Evolutionary conservation across 2,329 filamentous ascomycete species (phyloP).

Genomic region (Amesomyces nigricolor): DNA sequence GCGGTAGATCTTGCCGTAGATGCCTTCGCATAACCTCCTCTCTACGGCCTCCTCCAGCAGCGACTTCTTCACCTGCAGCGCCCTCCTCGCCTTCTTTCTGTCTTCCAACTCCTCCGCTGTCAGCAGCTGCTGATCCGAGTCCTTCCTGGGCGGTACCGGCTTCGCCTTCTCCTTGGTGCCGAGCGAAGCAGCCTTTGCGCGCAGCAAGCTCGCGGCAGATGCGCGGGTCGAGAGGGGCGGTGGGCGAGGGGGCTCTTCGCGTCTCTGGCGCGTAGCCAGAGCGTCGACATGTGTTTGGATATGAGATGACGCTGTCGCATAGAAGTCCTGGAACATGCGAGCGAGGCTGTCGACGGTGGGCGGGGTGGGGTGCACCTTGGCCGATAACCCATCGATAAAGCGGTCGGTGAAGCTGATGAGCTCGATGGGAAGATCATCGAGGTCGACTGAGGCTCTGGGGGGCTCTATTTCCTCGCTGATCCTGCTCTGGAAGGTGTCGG

Average conservation of each 20-base stretch:
- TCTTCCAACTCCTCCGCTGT: constrained; percentile 79
- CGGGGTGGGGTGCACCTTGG: constrained; percentile 79
- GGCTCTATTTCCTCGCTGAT: constrained; percentile 44
- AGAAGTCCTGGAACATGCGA: constrained; percentile 92
- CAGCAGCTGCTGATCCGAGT: constrained; percentile 73
- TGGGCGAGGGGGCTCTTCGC: constrained; percentile 48
- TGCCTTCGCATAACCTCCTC: constrained; percentile 73
- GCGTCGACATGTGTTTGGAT: constrained; percentile 83
- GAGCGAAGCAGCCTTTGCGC: constrained; percentile 51
- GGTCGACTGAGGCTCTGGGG: constrained; percentile 57
- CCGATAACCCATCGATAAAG: constrained; percentile 84
- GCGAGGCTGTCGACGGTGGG: constrained; percentile 78
- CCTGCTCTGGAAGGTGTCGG: constrained; percentile 43
- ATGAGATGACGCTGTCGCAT: constrained; percentile 70
- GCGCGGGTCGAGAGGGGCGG: constrained; percentile 47
- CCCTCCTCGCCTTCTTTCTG: constrained; percentile 69
- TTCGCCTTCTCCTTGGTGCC: constrained; percentile 48
- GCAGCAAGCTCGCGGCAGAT: constrained; percentile 51
- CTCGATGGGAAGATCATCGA: constrained; percentile 91
- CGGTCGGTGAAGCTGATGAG: constrained; percentile 84
- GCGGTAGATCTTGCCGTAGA: constrained; percentile 84
- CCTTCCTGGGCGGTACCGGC: constrained; percentile 35
- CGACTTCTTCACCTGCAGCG: constrained; percentile 69
- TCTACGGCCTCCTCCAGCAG: constrained; percentile 89
- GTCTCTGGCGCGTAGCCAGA: constrained; percentile 67